Evolutionary conservation across 805 yeast species (phyloP).

Genomic region (Kodamaea hsintzibuensis): DNA sequence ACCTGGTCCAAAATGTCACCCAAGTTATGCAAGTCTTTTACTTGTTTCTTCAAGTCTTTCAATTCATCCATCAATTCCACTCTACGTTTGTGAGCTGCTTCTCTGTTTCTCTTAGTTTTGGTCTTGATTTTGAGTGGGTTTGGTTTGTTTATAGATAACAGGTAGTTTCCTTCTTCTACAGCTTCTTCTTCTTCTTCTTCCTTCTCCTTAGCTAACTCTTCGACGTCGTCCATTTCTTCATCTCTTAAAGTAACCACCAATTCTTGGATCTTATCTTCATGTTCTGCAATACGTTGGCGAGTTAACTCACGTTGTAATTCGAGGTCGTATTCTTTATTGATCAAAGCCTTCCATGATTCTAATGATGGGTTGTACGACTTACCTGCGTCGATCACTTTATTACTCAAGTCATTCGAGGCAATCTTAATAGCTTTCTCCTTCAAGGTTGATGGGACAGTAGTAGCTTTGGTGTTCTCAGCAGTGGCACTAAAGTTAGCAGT

Average conservation of each 20-base stretch:
- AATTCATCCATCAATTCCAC: conserved; percentile 55
- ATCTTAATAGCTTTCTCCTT: conserved; percentile 54
- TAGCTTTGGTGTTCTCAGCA: conserved; percentile 43
- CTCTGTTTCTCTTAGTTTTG: conserved; percentile 70
- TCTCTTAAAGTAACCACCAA: conserved; percentile 65
- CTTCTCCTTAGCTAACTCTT: conserved; percentile 37
- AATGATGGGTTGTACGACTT: conserved; percentile 90
- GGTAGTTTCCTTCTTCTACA: conserved; percentile 36
- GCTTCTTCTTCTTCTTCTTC: conserved; percentile 37
- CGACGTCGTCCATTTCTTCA: conserved; percentile 49
- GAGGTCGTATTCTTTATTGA: conserved; percentile 61
- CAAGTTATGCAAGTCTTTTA: conserved; percentile 53
- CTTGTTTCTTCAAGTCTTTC: conserved; percentile 58
- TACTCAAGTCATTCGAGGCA: conserved; percentile 41
- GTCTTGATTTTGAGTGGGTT: conserved; percentile 73
- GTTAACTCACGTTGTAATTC: conserved; percentile 70
- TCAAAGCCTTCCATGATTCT: conserved; percentile 76
- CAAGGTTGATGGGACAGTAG: conserved; percentile 54
- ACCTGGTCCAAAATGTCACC: conserved; percentile 24
- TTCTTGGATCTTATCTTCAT: conserved; percentile 61
- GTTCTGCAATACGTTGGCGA: conserved; percentile 59
- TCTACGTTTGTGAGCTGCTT: conserved; percentile 61
- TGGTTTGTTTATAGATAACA: conserved; percentile 71
- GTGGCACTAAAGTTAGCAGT: conserved; percentile 17
- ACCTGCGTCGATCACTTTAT: conserved; percentile 71